Percentiles rank a stretch among this genome's conserved stretches.
phyloP scores from a whole-genome alignment of 306 rosid genomes.

The Prunus dulcis region DNA sequence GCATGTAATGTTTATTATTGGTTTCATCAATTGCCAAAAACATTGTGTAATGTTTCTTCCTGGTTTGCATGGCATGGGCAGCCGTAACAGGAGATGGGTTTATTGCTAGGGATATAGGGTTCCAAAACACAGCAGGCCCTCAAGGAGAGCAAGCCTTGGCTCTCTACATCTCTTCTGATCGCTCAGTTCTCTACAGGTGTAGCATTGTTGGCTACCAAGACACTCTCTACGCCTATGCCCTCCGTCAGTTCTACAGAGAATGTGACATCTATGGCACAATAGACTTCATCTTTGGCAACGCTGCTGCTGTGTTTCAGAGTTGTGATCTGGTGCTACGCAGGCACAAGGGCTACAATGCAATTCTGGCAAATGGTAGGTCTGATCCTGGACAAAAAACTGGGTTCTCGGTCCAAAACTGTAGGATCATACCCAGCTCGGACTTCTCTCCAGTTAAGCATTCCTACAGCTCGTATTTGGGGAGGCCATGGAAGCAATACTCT shows the following conservation, averaged over 20 bases:
- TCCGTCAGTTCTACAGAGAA: constrained; percentile 53
- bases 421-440: constrained; percentile 24
- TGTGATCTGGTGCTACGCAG: constrained; percentile 35
- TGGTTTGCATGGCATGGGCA: constrained; percentile 17
- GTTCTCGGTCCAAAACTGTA: constrained; percentile 44
- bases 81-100: constrained; percentile 45
- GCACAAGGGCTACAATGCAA: constrained; percentile 22
- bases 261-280: constrained; percentile 50
- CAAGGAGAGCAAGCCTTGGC: constrained; percentile 45
- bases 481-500: constrained; percentile 53
- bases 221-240: constrained; percentile 45
- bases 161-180: constrained; percentile 41
- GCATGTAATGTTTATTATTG: background rate
- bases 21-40: background rate
- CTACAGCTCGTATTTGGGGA: constrained; percentile 29
- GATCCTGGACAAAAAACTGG: constrained; percentile 52
- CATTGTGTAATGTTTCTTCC: too few species aligned
- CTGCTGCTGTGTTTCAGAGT: constrained; percentile 44
- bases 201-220: constrained; percentile 48
- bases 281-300: constrained; percentile 58
- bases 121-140: constrained; percentile 48
- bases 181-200: constrained; percentile 38
- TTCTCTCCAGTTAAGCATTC: constrained; percentile 28
- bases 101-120: constrained; percentile 45
- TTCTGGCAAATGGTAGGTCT: constrained; percentile 43